A percentile compares a stretch with the other conserved stretches of the same genome.
phyloP scores from a whole-genome alignment of 805 yeast species.

The Yamadazyma laniorum region DNA sequence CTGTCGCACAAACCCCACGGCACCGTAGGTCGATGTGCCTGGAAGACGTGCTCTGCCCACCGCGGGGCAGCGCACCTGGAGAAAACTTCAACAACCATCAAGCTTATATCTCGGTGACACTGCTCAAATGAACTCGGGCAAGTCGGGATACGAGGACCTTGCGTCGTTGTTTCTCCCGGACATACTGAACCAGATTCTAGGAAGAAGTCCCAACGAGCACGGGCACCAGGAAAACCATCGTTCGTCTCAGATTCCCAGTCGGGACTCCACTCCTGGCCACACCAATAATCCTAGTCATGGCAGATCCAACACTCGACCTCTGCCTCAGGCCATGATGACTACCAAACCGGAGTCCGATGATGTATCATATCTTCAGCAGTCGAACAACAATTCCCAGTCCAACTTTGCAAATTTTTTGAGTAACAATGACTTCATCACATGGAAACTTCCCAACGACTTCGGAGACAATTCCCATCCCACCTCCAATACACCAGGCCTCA shows the following conservation, averaged over 20 bases:
- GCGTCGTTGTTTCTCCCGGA: conserved; percentile 43
- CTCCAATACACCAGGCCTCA: conserved; percentile 1
- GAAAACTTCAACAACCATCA: not conserved
- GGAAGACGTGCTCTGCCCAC: too few relatives aligned
- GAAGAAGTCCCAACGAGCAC: not conserved
- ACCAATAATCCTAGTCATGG: not conserved
- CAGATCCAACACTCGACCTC: conserved; percentile 4
- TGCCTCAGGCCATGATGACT: not conserved
- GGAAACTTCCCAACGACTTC: conserved; percentile 10
- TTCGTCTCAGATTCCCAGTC: not conserved
- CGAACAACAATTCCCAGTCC: conserved; percentile 9
- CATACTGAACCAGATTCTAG: conserved; percentile 22
- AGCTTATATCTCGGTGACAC: too few relatives aligned
- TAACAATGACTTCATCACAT: conserved; percentile 18
- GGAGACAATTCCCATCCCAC: not conserved
- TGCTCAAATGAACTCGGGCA: conserved; percentile 9
- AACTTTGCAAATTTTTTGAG: conserved; percentile 22
- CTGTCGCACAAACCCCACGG: too few relatives aligned
- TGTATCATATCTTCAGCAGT: conserved; percentile 1
- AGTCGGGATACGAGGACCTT: conserved; percentile 36
- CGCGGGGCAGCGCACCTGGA: too few relatives aligned
- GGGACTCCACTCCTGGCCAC: not conserved
- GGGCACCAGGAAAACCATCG: not conserved
- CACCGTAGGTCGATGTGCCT: too few relatives aligned
- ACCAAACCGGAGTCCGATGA: conserved; percentile 5